Evolutionary conservation across 1,139 yeast genomes (phyloP).

Genomic region (Arxiozyma telluris): DNA sequence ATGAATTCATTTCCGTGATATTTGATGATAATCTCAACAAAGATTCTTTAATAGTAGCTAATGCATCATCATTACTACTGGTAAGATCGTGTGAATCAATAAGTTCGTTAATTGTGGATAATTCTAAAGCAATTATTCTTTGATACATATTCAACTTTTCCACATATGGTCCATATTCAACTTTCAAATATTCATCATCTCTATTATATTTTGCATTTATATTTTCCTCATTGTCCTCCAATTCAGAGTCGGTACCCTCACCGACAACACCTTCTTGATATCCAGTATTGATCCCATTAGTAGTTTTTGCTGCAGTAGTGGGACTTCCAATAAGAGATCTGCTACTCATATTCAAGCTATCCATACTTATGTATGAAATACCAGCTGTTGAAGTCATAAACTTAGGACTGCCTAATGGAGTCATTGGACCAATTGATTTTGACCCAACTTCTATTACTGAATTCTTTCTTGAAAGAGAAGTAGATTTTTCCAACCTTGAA

Average conservation of each 20-base stretch:
- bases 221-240: conserved; percentile 22
- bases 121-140: conserved; percentile 53
- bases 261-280: conserved; percentile 6
- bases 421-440: background rate
- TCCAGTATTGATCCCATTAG: background rate
- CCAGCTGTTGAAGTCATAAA: conserved; percentile 8
- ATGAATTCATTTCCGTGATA: conserved; percentile 26
- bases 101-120: conserved; percentile 50
- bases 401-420: conserved; percentile 4
- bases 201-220: conserved; percentile 20
- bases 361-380: conserved; percentile 6
- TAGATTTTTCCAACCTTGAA: conserved; percentile 17
- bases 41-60: conserved; percentile 27
- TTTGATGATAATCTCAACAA: conserved; percentile 27
- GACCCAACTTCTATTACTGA: background rate
- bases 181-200: conserved; percentile 31
- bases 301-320: background rate
- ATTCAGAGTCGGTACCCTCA: conserved; percentile 12
- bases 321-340: conserved; percentile 1
- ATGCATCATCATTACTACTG: conserved; percentile 15
- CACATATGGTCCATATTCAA: conserved; percentile 34
- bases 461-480: conserved; percentile 7
- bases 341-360: background rate
- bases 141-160: conserved; percentile 40
- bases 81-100: conserved; percentile 28